Conservation (phyloP, 441 rosid species). For the Brassica hybrid region DNA sequence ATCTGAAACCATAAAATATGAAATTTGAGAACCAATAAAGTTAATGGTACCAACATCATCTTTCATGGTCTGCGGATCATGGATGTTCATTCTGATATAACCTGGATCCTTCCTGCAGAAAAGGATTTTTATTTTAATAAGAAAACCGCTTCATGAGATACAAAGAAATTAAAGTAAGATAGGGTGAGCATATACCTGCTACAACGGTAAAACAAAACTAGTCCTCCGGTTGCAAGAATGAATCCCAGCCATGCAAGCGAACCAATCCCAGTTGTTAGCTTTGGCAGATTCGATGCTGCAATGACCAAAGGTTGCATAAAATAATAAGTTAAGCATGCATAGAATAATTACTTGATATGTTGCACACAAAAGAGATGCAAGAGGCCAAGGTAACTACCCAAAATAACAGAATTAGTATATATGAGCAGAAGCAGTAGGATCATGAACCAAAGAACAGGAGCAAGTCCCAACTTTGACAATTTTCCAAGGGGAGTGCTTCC, state of each 20-base stretch:
- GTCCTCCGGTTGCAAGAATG: constrained; percentile 74
- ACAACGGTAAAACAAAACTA: constrained; percentile 84
- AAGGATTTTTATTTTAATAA: neutral
- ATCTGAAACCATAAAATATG: constrained; percentile 16
- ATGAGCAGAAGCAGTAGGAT: constrained; percentile 63
- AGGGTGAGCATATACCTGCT: constrained; percentile 65
- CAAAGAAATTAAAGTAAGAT: neutral
- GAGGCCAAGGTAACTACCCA: constrained; percentile 54
- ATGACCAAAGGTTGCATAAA: constrained; percentile 22
- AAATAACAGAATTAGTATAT: constrained; percentile 70
- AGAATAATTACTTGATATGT: constrained; percentile 26
- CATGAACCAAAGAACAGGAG: constrained; percentile 78
- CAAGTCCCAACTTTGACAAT: constrained; percentile 85
- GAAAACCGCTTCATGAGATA: constrained; percentile 1
- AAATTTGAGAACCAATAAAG: constrained; percentile 28
- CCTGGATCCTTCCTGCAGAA: constrained; percentile 94
- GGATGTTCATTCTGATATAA: constrained; percentile 78
- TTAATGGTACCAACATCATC: constrained; percentile 76
- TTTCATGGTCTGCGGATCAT: constrained; percentile 79
- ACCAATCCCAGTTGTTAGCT: constrained; percentile 75
- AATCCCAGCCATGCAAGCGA: constrained; percentile 91
- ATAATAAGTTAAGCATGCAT: constrained; percentile 20
- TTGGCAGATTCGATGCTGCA: constrained; percentile 84
- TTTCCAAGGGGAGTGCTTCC: constrained; percentile 72
- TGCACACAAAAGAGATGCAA: constrained; percentile 21